Evolutionary conservation across 148 eudicot genomes (phyloP), one percentile per base, ranked within the genome.

Genomic region (Fagopyrum homotropicum): DNA sequence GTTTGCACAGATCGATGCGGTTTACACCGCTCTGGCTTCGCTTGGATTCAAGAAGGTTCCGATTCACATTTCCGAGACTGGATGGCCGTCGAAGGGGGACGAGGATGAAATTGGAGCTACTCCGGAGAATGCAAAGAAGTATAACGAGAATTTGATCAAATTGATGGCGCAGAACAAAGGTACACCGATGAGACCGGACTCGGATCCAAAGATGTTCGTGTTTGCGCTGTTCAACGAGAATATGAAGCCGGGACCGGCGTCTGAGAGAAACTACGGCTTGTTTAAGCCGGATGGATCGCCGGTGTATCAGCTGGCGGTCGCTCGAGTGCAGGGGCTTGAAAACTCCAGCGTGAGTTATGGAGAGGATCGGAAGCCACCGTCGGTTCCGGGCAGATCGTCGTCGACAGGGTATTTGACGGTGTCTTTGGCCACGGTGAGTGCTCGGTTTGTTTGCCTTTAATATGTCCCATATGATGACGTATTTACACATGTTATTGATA

Each of bases 41-140:
- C 48, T 80, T 0, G 91, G 87, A 71, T 91, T 61, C 79, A 83
- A 82, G 76, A 87, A 77, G 15, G 83, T 89, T 7, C 70, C 81
- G 3, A 85, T 94, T 2, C 89, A 90, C 79, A 83, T 94, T 14
- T 94, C 98, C 3, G 97, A 94, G 78, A 91, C 98, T 0, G 98
- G 98, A 9, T 94, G 98, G 98, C 98, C 98, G 19, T 91, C 98
- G 1, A 93, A 88, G 60, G 98, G 97, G 1, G 97, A 93, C 64
- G 78, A 71, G 4, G 90, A 93, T 45, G 98, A 94, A 77, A 77
- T 83, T 0, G 98, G 98, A 1, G 98, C 98, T 0, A 81, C 87
- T 2, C 84, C 83, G 16, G 98, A 94, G 9, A 91, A 94, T 57
- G 98, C 98, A 12, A 88, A 80, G 84, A 94, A 85, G 86, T 94